Percentiles rank a stretch among this genome's conserved stretches.
phyloP scores from a whole-genome alignment of 805 yeast genomes.

The Saturnispora ahearnii region DNA sequence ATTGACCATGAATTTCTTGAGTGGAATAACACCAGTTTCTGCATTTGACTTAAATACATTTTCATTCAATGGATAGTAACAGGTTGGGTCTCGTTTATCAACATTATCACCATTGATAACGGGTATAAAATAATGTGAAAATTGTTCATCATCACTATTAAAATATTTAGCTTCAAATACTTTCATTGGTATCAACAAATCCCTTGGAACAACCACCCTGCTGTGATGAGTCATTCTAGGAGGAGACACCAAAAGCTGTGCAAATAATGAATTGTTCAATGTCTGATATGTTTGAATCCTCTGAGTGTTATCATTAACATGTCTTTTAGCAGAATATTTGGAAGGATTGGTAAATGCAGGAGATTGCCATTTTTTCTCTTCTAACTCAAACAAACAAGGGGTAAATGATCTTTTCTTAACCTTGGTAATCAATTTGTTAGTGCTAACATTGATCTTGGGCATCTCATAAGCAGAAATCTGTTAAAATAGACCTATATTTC shows the following conservation, averaged over 20 bases:
- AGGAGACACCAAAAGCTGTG: conserved; percentile 33
- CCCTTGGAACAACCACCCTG: conserved; percentile 31
- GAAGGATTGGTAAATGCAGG: conserved; percentile 21
- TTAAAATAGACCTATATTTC: too few relatives aligned
- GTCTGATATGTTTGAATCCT: conserved; percentile 18
- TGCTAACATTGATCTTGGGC: not conserved
- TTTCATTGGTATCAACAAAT: conserved; percentile 29
- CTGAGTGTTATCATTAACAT: conserved; percentile 8
- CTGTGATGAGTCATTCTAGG: conserved; percentile 33
- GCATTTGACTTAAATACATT: not conserved
- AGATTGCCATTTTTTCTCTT: not conserved
- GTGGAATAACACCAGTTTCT: not conserved
- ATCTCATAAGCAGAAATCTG: not conserved
- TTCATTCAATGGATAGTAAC: not conserved
- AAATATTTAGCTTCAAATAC: conserved; percentile 9
- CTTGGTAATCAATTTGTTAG: not conserved
- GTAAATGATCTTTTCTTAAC: not conserved
- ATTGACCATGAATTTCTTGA: not conserved
- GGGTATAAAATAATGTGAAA: not conserved
- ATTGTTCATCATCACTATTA: not conserved
- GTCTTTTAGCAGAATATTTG: conserved; percentile 18
- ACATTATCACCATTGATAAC: not conserved
- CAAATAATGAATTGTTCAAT: conserved; percentile 30
- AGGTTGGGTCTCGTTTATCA: not conserved
- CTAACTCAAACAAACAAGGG: not conserved